Evolutionary conservation across 2,329 filamentous ascomycete species (phyloP).

Genomic region (Ophiostoma australiae): DNA sequence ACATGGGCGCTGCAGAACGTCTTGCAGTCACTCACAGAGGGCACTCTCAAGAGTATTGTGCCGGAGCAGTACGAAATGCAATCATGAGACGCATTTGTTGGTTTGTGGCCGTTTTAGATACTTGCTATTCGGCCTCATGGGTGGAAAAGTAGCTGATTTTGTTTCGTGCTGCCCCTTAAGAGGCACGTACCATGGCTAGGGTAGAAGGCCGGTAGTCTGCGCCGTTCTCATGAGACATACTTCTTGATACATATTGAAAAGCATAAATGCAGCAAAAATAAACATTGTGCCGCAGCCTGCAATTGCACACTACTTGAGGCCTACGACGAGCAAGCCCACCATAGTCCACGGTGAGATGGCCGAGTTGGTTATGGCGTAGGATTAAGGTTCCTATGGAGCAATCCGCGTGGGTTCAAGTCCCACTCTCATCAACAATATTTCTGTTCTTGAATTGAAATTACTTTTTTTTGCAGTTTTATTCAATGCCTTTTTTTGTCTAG

Average conservation of each 20-base stretch:
- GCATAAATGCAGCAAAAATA: neutral
- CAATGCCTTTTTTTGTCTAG: neutral
- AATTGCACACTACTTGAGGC: neutral
- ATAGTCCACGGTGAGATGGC: conserved; percentile 28
- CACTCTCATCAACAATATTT: conserved; percentile 34
- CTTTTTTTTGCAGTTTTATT: neutral
- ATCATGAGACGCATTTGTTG: neutral
- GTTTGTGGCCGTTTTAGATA: neutral
- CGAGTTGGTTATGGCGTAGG: conserved; percentile 33
- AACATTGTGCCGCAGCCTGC: neutral
- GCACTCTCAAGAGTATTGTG: conserved; percentile 25
- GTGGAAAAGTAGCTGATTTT: no score
- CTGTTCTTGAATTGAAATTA: neutral
- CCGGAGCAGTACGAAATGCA: conserved; percentile 25
- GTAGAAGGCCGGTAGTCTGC: neutral
- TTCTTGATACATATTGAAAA: neutral
- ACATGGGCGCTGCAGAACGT: conserved; percentile 27
- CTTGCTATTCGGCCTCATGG: neutral
- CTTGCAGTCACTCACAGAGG: conserved; percentile 29
- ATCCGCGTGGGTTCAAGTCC: conserved; percentile 40
- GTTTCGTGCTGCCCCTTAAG: no score
- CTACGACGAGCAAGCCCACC: neutral
- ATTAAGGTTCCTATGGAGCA: conserved; percentile 32
- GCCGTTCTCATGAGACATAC: neutral
- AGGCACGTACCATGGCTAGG: no score